These are phyloP conservation scores for Diaporthe citriasiana DNA, from an alignment of 2,329 filamentous ascomycete genomes.

Conservation along the genomic window DNA sequence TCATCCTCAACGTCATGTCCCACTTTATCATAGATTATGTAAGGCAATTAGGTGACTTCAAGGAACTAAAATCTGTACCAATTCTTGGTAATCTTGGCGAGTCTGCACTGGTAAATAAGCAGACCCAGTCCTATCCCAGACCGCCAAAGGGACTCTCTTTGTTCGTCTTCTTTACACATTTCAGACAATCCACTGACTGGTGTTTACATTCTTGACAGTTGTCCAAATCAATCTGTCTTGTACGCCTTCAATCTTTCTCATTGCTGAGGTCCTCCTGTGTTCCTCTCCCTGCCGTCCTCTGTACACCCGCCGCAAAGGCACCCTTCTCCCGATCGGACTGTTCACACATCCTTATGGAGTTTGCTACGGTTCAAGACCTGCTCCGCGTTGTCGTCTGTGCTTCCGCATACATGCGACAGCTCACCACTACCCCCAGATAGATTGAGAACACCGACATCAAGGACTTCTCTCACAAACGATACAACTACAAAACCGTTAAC, in stretches of 20 bases:
- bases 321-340: background rate
- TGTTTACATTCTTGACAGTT: background rate
- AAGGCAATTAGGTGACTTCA: background rate
- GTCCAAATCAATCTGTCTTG: too few relatives aligned
- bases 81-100: background rate
- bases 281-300: background rate
- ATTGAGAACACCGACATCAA: background rate
- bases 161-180: background rate
- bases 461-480: background rate
- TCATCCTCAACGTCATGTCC: background rate
- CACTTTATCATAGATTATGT: background rate
- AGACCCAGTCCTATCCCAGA: background rate
- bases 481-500: too few relatives aligned
- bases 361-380: conserved; percentile 1
- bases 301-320: background rate
- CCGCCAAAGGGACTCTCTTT: background rate
- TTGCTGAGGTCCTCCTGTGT: background rate
- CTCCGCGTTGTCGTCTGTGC: conserved; percentile 17
- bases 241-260: background rate
- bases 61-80: background rate
- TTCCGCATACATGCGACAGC: conserved; percentile 10
- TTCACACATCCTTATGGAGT: background rate
- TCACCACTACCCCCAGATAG: conserved; percentile 9
- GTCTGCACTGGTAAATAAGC: background rate
- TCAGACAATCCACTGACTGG: background rate